Conservation (phyloP, 768 basidiomycete genomes). For the Boletus pseudo-olivaceus region DNA sequence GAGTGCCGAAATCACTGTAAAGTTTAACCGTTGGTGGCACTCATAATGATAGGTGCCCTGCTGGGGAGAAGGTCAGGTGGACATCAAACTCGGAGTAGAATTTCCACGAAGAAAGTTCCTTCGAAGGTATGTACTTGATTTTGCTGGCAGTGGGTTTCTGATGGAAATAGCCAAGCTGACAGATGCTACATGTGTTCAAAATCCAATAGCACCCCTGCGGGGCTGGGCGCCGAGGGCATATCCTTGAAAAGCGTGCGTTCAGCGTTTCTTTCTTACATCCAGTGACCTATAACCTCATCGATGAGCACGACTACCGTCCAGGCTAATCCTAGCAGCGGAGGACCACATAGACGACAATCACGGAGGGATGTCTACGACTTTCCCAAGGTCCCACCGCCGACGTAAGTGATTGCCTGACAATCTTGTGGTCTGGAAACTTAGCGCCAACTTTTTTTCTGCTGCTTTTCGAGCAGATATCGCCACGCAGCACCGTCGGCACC, state of each 20-base stretch:
- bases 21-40: too few relatives aligned
- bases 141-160: conserved; percentile 6
- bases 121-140: conserved; percentile 5
- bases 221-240: neutral
- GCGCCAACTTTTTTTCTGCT: neutral
- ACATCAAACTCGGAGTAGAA: too few relatives aligned
- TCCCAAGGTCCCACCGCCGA: conserved; percentile 18
- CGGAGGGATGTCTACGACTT: neutral
- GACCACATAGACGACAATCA: neutral
- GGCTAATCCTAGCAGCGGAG: neutral
- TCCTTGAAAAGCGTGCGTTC: neutral
- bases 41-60: too few relatives aligned
- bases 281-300: neutral
- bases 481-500: conserved; percentile 38
- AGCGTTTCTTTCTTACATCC: neutral
- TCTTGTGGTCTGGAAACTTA: neutral
- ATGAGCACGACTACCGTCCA: conserved; percentile 7
- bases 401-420: conserved; percentile 11
- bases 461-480: conserved; percentile 20
- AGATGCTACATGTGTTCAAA: too few relatives aligned
- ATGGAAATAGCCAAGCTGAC: conserved; percentile 9
- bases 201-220: neutral
- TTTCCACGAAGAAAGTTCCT: conserved; percentile 14
- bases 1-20: too few relatives aligned
- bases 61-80: too few relatives aligned